phyloP scores from a whole-genome alignment of 176 grass and related monocot species.

The Hyparrhenia diplandra region DNA sequence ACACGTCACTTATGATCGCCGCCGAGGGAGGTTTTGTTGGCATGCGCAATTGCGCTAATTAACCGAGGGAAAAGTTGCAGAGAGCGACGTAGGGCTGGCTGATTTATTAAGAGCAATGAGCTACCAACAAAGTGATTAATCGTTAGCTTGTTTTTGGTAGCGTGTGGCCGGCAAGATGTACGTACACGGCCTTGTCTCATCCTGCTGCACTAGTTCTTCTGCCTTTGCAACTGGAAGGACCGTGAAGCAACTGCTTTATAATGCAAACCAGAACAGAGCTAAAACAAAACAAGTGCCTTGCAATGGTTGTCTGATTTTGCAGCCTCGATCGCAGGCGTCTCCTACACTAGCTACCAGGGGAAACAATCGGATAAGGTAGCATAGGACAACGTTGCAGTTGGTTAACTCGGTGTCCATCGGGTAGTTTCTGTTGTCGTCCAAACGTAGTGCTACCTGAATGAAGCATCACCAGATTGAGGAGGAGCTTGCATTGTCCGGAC shows the following conservation, averaged over 20 bases:
- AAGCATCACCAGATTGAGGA: no score
- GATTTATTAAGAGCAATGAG: not conserved
- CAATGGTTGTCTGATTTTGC: no score
- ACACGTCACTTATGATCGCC: not conserved
- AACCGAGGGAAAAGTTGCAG: not conserved
- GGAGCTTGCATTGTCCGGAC: not conserved
- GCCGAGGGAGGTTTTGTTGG: not conserved
- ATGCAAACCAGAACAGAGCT: no score
- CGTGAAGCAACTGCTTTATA: no score
- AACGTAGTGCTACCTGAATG: no score
- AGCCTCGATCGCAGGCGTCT: no score
- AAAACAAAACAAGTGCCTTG: no score
- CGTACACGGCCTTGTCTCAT: not conserved
- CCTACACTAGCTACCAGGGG: no score
- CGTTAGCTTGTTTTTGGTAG: not conserved
- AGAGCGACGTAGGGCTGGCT: not conserved
- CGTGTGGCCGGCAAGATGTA: conserved; percentile 4
- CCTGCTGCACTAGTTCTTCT: not conserved
- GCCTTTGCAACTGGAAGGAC: no score
- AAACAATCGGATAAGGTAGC: no score
- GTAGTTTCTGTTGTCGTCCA: not conserved
- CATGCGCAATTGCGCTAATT: not conserved
- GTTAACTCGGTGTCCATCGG: not conserved
- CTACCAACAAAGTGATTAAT: not conserved
- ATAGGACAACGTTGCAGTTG: not conserved